Conservation (phyloP, 2,329 filamentous ascomycete species). For the Leptographium lundbergii region DNA sequence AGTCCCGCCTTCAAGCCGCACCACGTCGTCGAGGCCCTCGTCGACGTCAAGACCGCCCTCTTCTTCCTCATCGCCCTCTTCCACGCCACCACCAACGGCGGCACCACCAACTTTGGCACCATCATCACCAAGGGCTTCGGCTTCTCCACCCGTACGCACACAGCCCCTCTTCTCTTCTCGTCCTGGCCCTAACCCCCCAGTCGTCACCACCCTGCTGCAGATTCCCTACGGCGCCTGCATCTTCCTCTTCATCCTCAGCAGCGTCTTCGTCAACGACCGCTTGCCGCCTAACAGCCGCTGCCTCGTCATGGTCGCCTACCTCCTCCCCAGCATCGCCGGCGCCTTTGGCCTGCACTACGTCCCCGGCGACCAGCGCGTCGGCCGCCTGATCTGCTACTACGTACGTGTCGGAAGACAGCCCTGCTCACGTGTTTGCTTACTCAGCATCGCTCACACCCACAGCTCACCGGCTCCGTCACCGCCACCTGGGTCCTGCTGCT, state of each 20-base stretch:
- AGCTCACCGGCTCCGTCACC: too few relatives aligned
- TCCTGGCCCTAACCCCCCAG: neutral
- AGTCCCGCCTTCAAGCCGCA: constrained; percentile 34
- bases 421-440: too few relatives aligned
- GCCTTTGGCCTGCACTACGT: neutral
- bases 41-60: constrained; percentile 47
- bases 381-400: too few relatives aligned
- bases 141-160: neutral
- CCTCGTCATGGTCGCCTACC: neutral
- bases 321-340: neutral
- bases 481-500: too few relatives aligned
- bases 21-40: constrained; percentile 31
- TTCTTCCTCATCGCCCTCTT: constrained; percentile 27
- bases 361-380: too few relatives aligned
- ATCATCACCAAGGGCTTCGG: neutral
- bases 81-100: neutral
- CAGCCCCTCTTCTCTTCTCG: too few relatives aligned
- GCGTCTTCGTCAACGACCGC: neutral
- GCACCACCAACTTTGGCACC: neutral
- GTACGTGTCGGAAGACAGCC: too few relatives aligned
- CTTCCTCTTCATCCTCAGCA: neutral
- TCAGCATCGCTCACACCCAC: too few relatives aligned
- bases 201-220: neutral
- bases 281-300: neutral
- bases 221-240: neutral